Conservation (phyloP, 2,329 filamentous ascomycete genomes). For the Apiospora hydei region DNA sequence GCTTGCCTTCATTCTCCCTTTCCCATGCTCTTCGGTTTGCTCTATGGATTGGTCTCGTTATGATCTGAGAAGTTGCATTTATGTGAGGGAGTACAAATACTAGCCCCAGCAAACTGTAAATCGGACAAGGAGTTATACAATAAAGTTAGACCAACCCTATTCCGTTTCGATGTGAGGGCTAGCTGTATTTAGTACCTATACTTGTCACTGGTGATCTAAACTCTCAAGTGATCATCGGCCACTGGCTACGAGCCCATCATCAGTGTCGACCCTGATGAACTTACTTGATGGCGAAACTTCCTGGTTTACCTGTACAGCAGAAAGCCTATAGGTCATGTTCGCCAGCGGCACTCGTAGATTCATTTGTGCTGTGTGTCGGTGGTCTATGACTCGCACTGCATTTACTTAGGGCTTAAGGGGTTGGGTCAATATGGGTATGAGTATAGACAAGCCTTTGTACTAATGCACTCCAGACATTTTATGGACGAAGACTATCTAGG, state of each 20-base stretch:
- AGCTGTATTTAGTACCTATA: too few species aligned
- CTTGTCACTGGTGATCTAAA: too few species aligned
- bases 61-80: too few species aligned
- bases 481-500: too few species aligned
- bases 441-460: background rate
- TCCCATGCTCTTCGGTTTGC: background rate
- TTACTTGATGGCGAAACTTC: background rate
- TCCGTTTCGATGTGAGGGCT: too few species aligned
- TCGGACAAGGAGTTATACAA: too few species aligned
- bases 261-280: too few species aligned
- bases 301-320: background rate
- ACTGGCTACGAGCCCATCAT: too few species aligned
- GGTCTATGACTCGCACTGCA: background rate
- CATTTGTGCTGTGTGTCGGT: background rate
- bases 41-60: background rate
- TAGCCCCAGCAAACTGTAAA: too few species aligned
- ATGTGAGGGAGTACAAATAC: too few species aligned
- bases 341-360: background rate
- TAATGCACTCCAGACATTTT: background rate
- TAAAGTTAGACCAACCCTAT: background rate
- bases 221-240: too few species aligned
- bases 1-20: background rate
- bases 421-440: background rate
- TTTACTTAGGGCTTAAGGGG: background rate
- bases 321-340: too few species aligned